Evolutionary conservation across 2,329 filamentous ascomycete genomes (phyloP).

Genomic region (Alternaria brassicicola): DNA sequence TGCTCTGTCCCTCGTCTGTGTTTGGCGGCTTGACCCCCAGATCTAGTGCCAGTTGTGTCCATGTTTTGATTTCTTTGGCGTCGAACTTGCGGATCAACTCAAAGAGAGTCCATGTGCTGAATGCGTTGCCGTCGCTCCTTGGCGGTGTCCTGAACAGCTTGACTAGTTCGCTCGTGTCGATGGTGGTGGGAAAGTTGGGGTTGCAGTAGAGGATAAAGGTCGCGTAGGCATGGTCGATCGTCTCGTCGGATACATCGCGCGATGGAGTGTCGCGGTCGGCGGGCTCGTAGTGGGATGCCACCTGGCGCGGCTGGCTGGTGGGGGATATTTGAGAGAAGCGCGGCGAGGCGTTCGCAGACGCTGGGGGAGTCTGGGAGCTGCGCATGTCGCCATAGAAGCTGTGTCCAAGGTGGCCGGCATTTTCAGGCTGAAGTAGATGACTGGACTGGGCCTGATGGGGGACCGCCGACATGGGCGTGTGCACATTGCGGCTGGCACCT

Average conservation of each 20-base stretch:
- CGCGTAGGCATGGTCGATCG: constrained; percentile 82
- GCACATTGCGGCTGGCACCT: constrained; percentile 43
- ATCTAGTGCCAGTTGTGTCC: constrained; percentile 84
- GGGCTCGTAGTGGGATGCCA: constrained; percentile 44
- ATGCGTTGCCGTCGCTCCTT: constrained; percentile 85
- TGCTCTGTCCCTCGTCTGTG: constrained; percentile 81
- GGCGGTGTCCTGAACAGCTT: constrained; percentile 80
- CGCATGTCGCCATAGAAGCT: constrained; percentile 50
- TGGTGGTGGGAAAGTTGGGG: constrained; percentile 72
- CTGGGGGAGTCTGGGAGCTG: constrained; percentile 45
- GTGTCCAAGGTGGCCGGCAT: constrained; percentile 44
- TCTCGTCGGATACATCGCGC: constrained; percentile 69
- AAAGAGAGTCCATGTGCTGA: constrained; percentile 77
- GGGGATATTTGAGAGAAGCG: constrained; percentile 48
- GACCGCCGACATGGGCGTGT: constrained; percentile 44
- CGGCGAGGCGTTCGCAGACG: constrained; percentile 47
- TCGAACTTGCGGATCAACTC: constrained; percentile 80
- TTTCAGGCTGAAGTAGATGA: constrained; percentile 46
- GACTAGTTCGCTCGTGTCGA: constrained; percentile 72
- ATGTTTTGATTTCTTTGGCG: constrained; percentile 85
- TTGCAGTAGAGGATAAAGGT: constrained; percentile 91
- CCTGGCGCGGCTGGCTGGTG: constrained; percentile 43
- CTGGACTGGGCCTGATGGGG: constrained; percentile 33
- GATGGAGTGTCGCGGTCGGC: constrained; percentile 66
- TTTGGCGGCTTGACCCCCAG: constrained; percentile 89